Evolutionary conservation across 192 early-diverging fungal genomes (phyloP), one percentile per base, ranked within the genome.

Genomic region (Coemansia sp.): DNA sequence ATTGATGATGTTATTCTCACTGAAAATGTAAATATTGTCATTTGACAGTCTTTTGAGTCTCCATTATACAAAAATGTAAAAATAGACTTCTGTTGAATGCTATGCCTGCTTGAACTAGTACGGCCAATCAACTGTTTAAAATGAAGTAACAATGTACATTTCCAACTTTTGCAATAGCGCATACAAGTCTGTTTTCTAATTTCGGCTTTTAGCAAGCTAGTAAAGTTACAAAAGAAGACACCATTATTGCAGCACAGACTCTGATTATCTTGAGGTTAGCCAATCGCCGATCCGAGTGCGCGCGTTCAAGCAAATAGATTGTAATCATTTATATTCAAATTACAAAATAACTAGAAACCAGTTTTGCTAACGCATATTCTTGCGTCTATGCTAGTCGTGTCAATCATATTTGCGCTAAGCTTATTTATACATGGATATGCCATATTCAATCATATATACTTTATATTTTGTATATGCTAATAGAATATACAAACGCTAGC

Each of bases 1-100:
- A 32, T 32, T 32, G 29, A 4, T 32, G 29, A 4, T 32, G 29
- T 5, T 32, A 32, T 49, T 49, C 17, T 7, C n/a, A 17, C 17
- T 4, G 47, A 17, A 49, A 49, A n/a, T 17, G 47, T 49, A 49
- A 49, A 49, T 49, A 49, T 49, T 49, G 47, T 15, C 17, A 17
- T 17, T 49, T n/a, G 14, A 15, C 47, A 49, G 47, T 21, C n/a
- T 19, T 17, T 21, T 19, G 5, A 17, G 4, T 4, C 4, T 49
- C 17, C 5, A 21, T 49, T 49, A 49, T 49, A 17, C 47, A 14
- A 49, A 48, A 49, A 49, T n/a, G 47, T 49, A 49, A 49, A 49
- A 49, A 49, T 49, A 49, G 47, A 49, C 7, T 17, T 19, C 17
- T 6, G 17, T 5, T 49, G 47, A 19, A 49, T 49, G 47, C n/a